A percentile compares a stretch with the other conserved stretches of the same genome.
Evolutionary conservation across 192 early-diverging fungal species (phyloP).

Genomic region (Gorgonomyces haynaldii): DNA sequence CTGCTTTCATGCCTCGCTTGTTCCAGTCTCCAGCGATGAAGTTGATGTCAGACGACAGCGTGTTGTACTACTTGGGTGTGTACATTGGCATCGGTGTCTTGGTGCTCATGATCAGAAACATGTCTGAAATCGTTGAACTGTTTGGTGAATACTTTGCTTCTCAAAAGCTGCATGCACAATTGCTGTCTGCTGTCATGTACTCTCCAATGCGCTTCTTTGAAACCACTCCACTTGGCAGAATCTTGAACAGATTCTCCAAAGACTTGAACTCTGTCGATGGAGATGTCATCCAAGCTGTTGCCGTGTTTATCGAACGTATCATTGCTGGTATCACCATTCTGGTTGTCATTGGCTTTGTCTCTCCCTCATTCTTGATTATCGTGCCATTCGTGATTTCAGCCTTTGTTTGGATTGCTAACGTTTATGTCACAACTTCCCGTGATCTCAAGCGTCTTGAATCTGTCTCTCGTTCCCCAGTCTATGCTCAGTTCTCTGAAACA

Average conservation of each 20-base stretch:
- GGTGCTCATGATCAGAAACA: constrained; percentile 8
- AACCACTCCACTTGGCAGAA: constrained; percentile 26
- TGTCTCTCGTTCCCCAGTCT: constrained; percentile 53
- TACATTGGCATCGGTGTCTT: constrained; percentile 20
- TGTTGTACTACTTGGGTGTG: constrained; percentile 18
- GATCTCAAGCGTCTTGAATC: constrained; percentile 77
- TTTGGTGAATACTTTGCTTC: constrained; percentile 6
- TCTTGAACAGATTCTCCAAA: constrained; percentile 22
- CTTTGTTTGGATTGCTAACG: constrained; percentile 48
- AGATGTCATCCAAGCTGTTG: constrained; percentile 33
- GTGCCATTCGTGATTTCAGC: constrained; percentile 33
- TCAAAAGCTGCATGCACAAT: constrained; percentile 1
- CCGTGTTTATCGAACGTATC: constrained; percentile 36
- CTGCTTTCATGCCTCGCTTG: not conserved
- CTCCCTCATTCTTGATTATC: constrained; percentile 60
- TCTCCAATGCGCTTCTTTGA: constrained; percentile 52
- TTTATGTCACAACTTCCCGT: constrained; percentile 65
- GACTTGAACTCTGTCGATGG: constrained; percentile 38
- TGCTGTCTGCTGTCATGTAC: constrained; percentile 11
- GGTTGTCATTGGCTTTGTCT: constrained; percentile 29
- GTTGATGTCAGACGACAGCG: not conserved
- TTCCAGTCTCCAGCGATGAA: not conserved
- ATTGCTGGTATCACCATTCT: constrained; percentile 19
- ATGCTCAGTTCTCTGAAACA: constrained; percentile 71
- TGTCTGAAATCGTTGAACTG: constrained; percentile 2